phyloP scores from a whole-genome alignment of 352 stramenopile species.

The Phytophthora sp. region DNA sequence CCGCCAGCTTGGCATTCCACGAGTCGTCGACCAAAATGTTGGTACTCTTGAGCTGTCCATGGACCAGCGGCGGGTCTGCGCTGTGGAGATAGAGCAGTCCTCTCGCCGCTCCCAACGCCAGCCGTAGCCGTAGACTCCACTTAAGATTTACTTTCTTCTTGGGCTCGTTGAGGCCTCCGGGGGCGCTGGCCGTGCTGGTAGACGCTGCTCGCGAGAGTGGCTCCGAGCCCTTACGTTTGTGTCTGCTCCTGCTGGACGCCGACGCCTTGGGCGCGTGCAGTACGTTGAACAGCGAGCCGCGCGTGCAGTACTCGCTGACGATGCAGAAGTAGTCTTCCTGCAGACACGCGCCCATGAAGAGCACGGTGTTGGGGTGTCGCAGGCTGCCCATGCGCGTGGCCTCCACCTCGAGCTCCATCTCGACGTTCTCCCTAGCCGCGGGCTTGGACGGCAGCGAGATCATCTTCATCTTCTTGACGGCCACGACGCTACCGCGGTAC shows the following conservation, averaged over 20 bases:
- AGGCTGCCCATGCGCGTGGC: slow-evolving; percentile 90
- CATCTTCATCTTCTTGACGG: slow-evolving; percentile 91
- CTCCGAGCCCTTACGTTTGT: slow-evolving; percentile 39
- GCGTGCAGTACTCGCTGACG: slow-evolving; percentile 95
- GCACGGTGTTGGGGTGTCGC: slow-evolving; percentile 98
- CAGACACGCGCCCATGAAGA: slow-evolving; percentile 98
- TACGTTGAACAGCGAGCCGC: slow-evolving; percentile 96
- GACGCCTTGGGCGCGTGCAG: slow-evolving; percentile 70
- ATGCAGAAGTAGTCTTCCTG: slow-evolving; percentile 96
- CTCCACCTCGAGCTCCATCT: slow-evolving; percentile 85
- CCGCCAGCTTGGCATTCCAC: slow-evolving; percentile 89
- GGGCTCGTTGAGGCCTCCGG: slow-evolving; percentile 12
- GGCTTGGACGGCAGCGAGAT: slow-evolving; percentile 60
- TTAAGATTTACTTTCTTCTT: slow-evolving; percentile 76
- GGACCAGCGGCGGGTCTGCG: slow-evolving; percentile 82
- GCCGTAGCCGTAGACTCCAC: slow-evolving; percentile 80
- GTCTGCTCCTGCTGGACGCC: slow-evolving; percentile 25
- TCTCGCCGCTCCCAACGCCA: slow-evolving; percentile 79
- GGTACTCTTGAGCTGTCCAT: slow-evolving; percentile 88
- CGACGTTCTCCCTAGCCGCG: slow-evolving; percentile 70
- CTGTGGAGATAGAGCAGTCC: slow-evolving; percentile 87
- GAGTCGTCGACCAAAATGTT: slow-evolving; percentile 91
- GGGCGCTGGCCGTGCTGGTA: slow-evolving; percentile 24
- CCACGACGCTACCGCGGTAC: slow-evolving; percentile 85
- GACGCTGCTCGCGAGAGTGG: slow-evolving; percentile 13